Evolutionary conservation across 148 eudicot genomes (phyloP).

Genomic region (Dysphania ambrosioides): DNA sequence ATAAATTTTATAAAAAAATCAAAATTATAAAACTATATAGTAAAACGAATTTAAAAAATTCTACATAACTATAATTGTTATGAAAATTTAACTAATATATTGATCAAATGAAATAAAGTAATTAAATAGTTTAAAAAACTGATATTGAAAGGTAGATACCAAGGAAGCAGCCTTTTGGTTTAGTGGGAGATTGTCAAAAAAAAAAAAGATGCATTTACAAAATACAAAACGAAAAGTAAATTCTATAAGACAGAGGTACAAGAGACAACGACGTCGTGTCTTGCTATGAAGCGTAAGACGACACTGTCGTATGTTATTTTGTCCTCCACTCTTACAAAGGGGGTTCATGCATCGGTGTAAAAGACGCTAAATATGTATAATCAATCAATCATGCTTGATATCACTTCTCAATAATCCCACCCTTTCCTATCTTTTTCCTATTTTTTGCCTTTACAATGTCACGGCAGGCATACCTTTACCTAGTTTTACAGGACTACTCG

Average conservation of each 20-base stretch:
- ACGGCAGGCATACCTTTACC: too few species aligned
- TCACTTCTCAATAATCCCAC: too few species aligned
- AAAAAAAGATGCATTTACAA: background rate
- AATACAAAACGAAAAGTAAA: conserved; percentile 13
- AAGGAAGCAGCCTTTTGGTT: conserved; percentile 13
- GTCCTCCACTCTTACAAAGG: conserved; percentile 28
- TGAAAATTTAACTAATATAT: too few species aligned
- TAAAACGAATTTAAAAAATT: too few species aligned
- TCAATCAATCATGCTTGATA: background rate
- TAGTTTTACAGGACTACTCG: too few species aligned
- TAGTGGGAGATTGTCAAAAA: conserved; percentile 24
- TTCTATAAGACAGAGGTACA: conserved; percentile 19
- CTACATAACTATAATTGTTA: too few species aligned
- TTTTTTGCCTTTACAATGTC: too few species aligned
- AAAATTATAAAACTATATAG: too few species aligned
- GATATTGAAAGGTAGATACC: background rate
- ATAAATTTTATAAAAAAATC: too few species aligned
- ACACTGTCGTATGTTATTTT: conserved; percentile 27
- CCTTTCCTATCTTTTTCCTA: too few species aligned
- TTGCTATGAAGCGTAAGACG: conserved; percentile 19
- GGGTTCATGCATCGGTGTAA: background rate
- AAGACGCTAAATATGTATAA: background rate
- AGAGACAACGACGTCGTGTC: conserved; percentile 42
- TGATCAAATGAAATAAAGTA: too few species aligned
- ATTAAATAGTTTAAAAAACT: background rate